Evolutionary conservation across 2,329 filamentous ascomycete genomes (phyloP).

Genomic region (Nannizziopsis arthrosporioides): DNA sequence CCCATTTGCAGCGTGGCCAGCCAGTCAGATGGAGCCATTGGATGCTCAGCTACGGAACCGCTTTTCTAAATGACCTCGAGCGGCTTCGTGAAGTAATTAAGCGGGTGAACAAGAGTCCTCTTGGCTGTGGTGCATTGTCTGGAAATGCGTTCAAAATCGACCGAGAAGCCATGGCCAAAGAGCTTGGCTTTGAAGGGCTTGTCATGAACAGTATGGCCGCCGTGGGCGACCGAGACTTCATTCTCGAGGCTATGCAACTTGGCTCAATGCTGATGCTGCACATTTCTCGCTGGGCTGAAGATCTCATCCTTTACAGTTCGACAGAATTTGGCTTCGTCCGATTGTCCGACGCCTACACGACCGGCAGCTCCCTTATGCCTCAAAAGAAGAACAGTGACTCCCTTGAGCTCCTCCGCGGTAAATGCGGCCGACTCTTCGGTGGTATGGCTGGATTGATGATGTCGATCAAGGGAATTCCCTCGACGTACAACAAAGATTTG

Average conservation of each 20-base stretch:
- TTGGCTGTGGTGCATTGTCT: constrained; percentile 65
- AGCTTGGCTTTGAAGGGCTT: constrained; percentile 67
- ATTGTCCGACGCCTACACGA: constrained; percentile 68
- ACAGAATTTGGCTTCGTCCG: constrained; percentile 65
- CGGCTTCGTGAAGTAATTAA: constrained; percentile 60
- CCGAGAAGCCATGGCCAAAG: constrained; percentile 63
- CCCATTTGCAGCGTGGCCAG: constrained; percentile 53
- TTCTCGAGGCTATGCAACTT: constrained; percentile 73
- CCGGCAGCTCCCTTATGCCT: constrained; percentile 65
- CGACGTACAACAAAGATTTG: constrained; percentile 84
- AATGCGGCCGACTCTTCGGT: constrained; percentile 64
- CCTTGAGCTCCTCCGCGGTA: constrained; percentile 64
- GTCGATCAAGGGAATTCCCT: constrained; percentile 62
- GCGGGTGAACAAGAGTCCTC: constrained; percentile 59
- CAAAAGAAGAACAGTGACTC: constrained; percentile 73
- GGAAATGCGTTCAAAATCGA: constrained; percentile 77
- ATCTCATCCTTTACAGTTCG: constrained; percentile 71
- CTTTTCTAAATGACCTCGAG: constrained; percentile 64
- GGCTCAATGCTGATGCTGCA: constrained; percentile 66
- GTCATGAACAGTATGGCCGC: constrained; percentile 67
- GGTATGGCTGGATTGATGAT: constrained; percentile 72
- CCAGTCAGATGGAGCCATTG: constrained; percentile 74
- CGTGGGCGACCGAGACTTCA: constrained; percentile 69
- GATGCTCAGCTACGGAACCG: constrained; percentile 62
- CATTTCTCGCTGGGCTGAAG: constrained; percentile 69